These are phyloP conservation scores for Acer campestre DNA, from an alignment of 345 rosid genomes.

Conservation along the genomic window DNA sequence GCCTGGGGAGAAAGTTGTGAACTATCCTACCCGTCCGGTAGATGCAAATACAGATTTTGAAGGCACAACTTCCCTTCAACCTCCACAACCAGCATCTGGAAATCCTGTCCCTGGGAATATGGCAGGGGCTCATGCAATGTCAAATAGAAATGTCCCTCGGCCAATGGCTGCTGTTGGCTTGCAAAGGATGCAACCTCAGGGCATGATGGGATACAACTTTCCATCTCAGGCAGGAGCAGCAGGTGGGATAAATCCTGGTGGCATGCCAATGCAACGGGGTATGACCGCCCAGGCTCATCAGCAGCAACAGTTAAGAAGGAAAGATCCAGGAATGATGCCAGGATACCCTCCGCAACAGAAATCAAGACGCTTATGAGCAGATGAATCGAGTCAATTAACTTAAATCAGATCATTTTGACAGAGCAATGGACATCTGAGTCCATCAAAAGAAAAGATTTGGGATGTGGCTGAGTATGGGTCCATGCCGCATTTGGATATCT, in stretches of 20 bases:
- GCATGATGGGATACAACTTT: slow-evolving; percentile 68
- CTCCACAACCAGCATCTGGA: slow-evolving; percentile 75
- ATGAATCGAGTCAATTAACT: not conserved
- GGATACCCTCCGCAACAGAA: slow-evolving; percentile 92
- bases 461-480: not conserved
- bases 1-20: slow-evolving; percentile 81
- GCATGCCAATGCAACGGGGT: slow-evolving; percentile 75
- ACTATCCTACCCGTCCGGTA: slow-evolving; percentile 88
- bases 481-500: not conserved
- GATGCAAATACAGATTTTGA: slow-evolving; percentile 88
- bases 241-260: slow-evolving; percentile 76
- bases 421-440: not conserved
- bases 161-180: slow-evolving; percentile 63
- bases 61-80: slow-evolving; percentile 90
- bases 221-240: slow-evolving; percentile 63
- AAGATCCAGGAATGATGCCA: slow-evolving; percentile 76
- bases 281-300: slow-evolving; percentile 68
- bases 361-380: slow-evolving; percentile 65
- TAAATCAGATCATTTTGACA: not conserved
- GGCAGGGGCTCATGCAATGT: slow-evolving; percentile 63
- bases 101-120: slow-evolving; percentile 57
- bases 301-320: slow-evolving; percentile 81
- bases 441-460: not conserved
- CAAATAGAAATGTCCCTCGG: slow-evolving; percentile 67
- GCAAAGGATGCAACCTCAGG: slow-evolving; percentile 84